Percentiles rank a stretch among this genome's conserved stretches.
Evolutionary conservation across 176 grass and related monocot species (phyloP).

Genomic region (Pontederia crassipes): DNA sequence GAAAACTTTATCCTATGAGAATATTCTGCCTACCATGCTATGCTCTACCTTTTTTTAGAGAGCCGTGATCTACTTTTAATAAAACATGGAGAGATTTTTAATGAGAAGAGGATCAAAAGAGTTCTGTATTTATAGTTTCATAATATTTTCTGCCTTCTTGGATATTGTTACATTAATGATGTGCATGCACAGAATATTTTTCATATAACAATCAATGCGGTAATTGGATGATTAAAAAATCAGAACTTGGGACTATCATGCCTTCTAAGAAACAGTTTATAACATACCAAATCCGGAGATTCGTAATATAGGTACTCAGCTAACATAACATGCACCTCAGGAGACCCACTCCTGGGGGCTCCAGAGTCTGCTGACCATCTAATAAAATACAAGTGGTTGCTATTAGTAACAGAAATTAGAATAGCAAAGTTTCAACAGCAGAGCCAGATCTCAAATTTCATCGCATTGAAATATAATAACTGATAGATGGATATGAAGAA

Average conservation of each 20-base stretch:
- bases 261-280: constrained; percentile 1
- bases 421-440: not conserved
- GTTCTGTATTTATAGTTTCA: no score
- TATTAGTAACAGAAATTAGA: constrained; percentile 20
- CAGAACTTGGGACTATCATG: not conserved
- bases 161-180: no score
- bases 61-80: no score
- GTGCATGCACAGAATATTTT: no score
- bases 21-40: no score
- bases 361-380: constrained; percentile 94
- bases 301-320: constrained; percentile 87
- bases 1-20: no score
- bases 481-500: no score
- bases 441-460: not conserved
- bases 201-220: no score
- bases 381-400: constrained; percentile 11
- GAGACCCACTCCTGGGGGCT: constrained; percentile 62
- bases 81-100: no score
- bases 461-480: not conserved
- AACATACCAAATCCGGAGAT: constrained; percentile 86
- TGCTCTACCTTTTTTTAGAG: no score
- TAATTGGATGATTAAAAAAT: not conserved
- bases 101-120: no score
- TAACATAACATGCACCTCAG: constrained; percentile 85
- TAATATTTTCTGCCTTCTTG: no score